Evolutionary conservation across 768 basidiomycete species (phyloP).

Genomic region (Suillus hirtellus): DNA sequence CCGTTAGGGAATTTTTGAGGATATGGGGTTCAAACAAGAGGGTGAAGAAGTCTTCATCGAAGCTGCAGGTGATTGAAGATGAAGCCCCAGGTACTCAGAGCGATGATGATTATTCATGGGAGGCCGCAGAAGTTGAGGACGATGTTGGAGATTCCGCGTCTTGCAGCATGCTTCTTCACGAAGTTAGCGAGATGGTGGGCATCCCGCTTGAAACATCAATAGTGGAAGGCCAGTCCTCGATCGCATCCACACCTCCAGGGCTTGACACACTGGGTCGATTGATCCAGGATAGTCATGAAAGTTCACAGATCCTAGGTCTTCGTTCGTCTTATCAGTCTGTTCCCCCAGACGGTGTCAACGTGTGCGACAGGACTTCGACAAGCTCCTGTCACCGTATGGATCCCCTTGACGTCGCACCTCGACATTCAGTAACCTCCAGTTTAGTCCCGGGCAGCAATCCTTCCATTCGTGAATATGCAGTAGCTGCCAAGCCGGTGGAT

Average conservation of each 20-base stretch:
- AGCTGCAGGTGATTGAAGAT: constrained; percentile 9
- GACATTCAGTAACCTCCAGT: neutral
- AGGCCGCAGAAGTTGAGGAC: constrained; percentile 12
- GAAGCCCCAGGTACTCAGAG: neutral
- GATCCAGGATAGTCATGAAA: neutral
- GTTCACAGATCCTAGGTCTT: neutral
- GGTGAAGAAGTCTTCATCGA: constrained; percentile 15
- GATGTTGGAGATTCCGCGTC: constrained; percentile 17
- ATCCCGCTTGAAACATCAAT: constrained; percentile 12
- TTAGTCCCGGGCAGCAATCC: neutral
- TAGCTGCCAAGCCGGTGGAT: neutral
- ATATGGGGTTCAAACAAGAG: constrained; percentile 16
- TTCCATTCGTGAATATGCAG: neutral
- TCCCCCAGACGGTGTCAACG: neutral
- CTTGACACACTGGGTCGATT: neutral
- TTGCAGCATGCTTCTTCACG: constrained; percentile 32
- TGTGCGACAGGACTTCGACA: neutral
- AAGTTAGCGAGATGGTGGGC: constrained; percentile 34
- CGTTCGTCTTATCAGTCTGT: neutral
- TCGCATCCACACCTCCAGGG: constrained; percentile 2
- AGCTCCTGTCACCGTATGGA: neutral
- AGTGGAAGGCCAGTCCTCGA: neutral
- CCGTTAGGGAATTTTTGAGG: constrained; percentile 19
- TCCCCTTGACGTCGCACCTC: neutral
- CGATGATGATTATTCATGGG: constrained; percentile 20